phyloP scores from a whole-genome alignment of 106 monocot species.

The Phalaenopsis aphrodite region DNA sequence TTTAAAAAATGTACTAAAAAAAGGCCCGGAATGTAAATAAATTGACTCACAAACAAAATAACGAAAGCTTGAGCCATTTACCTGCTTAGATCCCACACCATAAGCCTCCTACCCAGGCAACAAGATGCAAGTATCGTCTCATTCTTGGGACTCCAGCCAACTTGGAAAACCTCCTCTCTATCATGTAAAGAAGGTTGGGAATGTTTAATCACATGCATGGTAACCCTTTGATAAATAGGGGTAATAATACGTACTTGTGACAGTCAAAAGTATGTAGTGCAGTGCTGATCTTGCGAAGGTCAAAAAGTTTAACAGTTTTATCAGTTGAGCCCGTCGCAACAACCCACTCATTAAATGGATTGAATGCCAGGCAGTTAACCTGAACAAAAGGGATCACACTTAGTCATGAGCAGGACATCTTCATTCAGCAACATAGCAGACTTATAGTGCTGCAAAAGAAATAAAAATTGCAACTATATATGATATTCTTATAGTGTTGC shows the following conservation, averaged over 20 bases:
- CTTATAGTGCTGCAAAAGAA: neutral
- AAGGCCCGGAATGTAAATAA: neutral
- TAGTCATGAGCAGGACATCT: neutral
- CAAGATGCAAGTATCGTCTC: slow-evolving; percentile 96
- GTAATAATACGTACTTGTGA: slow-evolving; percentile 61
- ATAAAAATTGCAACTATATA: neutral
- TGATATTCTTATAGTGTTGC: neutral
- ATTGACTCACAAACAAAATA: neutral
- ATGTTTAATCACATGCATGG: neutral
- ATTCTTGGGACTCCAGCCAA: slow-evolving; percentile 97
- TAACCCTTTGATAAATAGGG: neutral
- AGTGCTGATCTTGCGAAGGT: slow-evolving; percentile 75
- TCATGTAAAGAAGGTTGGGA: neutral
- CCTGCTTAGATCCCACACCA: slow-evolving; percentile 99
- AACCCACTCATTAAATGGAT: slow-evolving; percentile 99
- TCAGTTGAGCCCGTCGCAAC: slow-evolving; percentile 98
- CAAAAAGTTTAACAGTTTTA: slow-evolving; percentile 98
- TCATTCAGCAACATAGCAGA: neutral
- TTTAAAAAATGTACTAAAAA: neutral
- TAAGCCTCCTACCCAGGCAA: slow-evolving; percentile 92
- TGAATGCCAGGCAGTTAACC: slow-evolving; percentile 98
- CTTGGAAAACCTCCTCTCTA: slow-evolving; percentile 99
- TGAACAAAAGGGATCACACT: slow-evolving; percentile 10
- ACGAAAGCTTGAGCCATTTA: slow-evolving; percentile 9
- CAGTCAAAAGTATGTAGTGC: slow-evolving; percentile 75